Base-by-base conservation (phyloP, 371 early-diverging fungal genomes). In the Capniomyces stellatus region DNA sequence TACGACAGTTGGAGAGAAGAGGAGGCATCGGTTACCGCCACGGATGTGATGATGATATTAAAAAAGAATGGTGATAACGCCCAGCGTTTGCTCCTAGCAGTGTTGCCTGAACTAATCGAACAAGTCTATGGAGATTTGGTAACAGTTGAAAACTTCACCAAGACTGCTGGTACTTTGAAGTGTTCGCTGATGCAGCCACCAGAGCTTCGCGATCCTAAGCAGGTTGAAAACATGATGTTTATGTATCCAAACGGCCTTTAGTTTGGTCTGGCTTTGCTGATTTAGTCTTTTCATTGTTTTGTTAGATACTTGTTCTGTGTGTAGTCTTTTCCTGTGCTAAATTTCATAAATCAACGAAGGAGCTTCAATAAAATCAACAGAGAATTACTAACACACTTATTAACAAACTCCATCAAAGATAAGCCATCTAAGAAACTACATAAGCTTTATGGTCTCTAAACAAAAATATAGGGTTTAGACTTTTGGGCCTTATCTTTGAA, bases 1-100 rank as follows among this genome's bases (percentile, higher is more conserved):
- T 97, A 94, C 59, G 98, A 97, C 64, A 90, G 92, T 73, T 97
- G 98, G 98, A 79, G 85, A 62, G 83, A 75, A 50, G 74, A 79
- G 22, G 93, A 90, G 67, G 95, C 84, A 60, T 76, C 81, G 4
- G 97, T 97, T 35, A 84, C 84, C 15, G 92, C 93, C 15, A 87
- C 88, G 58, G 81, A 83, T 25, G 98, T 97, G 35, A 83, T 97
- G 74, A 75, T 75, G 41, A 92, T 84, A 66, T 77, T 95, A 81
- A 76, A 72, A 55, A 79, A 77, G 59, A 97, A 95, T 70, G 73
- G 81, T 1, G 72, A 57, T 55, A 91, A 85, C 57, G 95, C 96
- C 22, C 83, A 82, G 68, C 71, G 71, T 19, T 67, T 95, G 54
- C 70, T 93, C 47, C 62, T 64, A 15, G 81, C 83, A n/a, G 67